Evolutionary conservation across 1,139 yeast genomes (phyloP).

Genomic region (Blastobotrys apis): DNA sequence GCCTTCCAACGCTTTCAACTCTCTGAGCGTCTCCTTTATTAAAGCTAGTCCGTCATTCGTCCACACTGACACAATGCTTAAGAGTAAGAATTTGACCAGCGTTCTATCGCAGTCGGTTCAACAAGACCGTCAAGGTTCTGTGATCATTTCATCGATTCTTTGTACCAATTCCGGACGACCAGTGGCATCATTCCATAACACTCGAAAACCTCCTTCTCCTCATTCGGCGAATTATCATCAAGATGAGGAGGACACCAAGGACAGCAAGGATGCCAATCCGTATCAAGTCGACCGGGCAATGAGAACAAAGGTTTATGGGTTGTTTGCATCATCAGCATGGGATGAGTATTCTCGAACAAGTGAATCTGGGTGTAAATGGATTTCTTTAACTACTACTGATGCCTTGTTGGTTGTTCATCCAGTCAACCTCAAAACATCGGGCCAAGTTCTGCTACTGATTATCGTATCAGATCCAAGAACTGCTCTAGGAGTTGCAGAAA

Average conservation of each 20-base stretch:
- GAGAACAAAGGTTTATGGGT: slow-evolving; percentile 30
- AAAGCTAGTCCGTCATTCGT: no score
- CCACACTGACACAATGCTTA: not conserved
- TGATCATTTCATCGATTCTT: slow-evolving; percentile 28
- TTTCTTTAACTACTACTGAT: slow-evolving; percentile 27
- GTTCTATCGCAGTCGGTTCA: slow-evolving; percentile 27
- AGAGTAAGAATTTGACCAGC: not conserved
- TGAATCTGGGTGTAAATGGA: slow-evolving; percentile 22
- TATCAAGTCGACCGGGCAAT: slow-evolving; percentile 27
- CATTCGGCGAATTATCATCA: slow-evolving; percentile 5
- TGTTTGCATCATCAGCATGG: slow-evolving; percentile 31
- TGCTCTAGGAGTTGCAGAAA: slow-evolving; percentile 27
- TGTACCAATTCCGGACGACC: slow-evolving; percentile 27
- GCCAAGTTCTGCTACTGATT: slow-evolving; percentile 24
- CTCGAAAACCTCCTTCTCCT: slow-evolving; percentile 26
- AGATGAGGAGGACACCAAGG: not conserved
- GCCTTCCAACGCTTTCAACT: no score
- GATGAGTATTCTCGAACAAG: slow-evolving; percentile 24
- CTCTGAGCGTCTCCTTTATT: no score
- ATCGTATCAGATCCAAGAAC: slow-evolving; percentile 30
- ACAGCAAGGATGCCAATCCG: slow-evolving; percentile 15
- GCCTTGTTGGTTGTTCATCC: slow-evolving; percentile 27
- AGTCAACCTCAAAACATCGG: slow-evolving; percentile 18
- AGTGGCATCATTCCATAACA: slow-evolving; percentile 28
- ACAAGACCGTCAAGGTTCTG: slow-evolving; percentile 18